Conservation (phyloP, 2,329 filamentous ascomycete genomes). For the Ploettnerulaceae sp. region DNA sequence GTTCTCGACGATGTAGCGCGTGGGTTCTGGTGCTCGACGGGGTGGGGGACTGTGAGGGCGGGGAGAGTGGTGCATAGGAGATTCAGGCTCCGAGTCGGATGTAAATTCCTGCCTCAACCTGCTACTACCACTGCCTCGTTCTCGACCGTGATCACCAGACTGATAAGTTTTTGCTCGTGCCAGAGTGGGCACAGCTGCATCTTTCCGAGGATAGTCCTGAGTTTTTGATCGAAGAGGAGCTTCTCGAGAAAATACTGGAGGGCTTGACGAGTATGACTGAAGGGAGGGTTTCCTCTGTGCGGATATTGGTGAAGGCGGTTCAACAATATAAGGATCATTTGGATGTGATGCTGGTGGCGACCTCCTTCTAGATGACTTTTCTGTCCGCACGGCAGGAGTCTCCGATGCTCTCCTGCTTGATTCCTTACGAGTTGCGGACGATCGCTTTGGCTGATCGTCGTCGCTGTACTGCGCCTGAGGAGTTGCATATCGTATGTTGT, state of each 20-base stretch:
- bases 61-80: conserved; percentile 12
- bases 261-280: conserved; percentile 29
- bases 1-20: conserved; percentile 26
- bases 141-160: conserved; percentile 18
- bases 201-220: conserved; percentile 26
- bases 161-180: conserved; percentile 30
- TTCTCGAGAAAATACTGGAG: conserved; percentile 23
- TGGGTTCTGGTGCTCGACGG: conserved; percentile 17
- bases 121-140: conserved; percentile 19
- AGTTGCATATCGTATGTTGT: conserved; percentile 26
- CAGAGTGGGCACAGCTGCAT: conserved; percentile 24
- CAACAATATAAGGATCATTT: conserved; percentile 25
- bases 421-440: conserved; percentile 26
- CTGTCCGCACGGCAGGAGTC: conserved; percentile 21
- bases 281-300: conserved; percentile 26
- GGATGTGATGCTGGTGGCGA: conserved; percentile 20
- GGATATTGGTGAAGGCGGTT: conserved; percentile 29
- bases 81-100: conserved; percentile 22
- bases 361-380: conserved; percentile 18
- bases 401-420: conserved; percentile 27
- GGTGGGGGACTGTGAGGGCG: conserved; percentile 21
- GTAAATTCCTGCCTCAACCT: conserved; percentile 22
- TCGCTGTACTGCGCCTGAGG: conserved; percentile 26
- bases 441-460: conserved; percentile 31
- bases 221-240: conserved; percentile 32